Evolutionary conservation across 306 rosid genomes (phyloP), one percentile per base, ranked within the genome.

Genomic region (Pterocarpus santalinus): DNA sequence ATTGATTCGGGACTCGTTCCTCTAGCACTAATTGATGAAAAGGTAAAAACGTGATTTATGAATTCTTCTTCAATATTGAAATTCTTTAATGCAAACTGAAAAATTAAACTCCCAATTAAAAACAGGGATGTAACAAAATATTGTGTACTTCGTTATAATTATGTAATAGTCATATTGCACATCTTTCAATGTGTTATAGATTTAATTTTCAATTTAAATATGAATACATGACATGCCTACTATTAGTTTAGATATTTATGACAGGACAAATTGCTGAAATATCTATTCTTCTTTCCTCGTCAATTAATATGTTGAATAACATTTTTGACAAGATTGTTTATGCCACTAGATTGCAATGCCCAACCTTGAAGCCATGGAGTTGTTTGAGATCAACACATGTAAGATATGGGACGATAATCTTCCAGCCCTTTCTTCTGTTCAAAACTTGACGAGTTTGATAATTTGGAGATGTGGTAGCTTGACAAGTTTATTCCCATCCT

Each of bases 351-450:
- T 68, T 78, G 44, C 55, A 68, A 41, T 41, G 5, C 69, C 82
- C 41, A 68, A 30, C 5, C 38, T 39, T 41, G 49, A 73, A 41
- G 32, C 11, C 36, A 56, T 55, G 73, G 6, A 53, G 57, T 11
- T 78, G 7, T 35, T 30, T 12, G 6, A 46, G 0, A 5, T 76
- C 28, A 16, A 3, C 6, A 10, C 22, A 46, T 2, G 7, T 4
- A 64, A 11, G 16, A 64, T 63, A 64, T 76, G 73, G 73, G n/a
- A 38, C 52, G 74, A 52, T 52, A 22, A 36, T 12, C 73, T 77
- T 22, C 22, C 8, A 8, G 5, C 11, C 16, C 46, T 15, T 51
- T 28, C 47, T 8, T 51, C 6, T 10, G 7, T 44, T 28, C 69
- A 32, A 32, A 75, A 61, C 39, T n/a, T 62, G 35, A 75, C 0